Evolutionary conservation across 495 filamentous ascomycete genomes (phyloP), one percentile per base, ranked within the genome.

Genomic region (Rostrohypoxylon terebratum): DNA sequence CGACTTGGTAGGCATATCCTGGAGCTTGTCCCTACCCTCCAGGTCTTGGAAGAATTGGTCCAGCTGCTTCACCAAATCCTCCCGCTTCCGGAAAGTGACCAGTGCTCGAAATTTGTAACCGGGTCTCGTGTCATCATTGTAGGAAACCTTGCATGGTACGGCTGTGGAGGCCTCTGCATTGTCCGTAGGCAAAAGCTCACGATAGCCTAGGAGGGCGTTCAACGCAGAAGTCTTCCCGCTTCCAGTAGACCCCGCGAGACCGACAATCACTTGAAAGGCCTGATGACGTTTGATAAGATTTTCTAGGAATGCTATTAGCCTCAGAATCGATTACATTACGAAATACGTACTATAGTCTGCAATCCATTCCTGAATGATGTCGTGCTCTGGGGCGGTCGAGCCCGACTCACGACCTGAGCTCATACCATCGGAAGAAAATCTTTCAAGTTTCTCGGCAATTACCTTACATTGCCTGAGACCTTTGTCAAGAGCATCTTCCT

Each of bases 191-290:
- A 36, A 38, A 8, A 58, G 33, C 25, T 58, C 54, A 58, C 25
- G 9, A 28, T n/a, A 58, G 4, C 8, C 33, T 1, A 58, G 28
- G 13, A 58, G 33, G 1, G 54, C 54, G 10, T 58, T 58, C 11
- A 58, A 16, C 3, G 33, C 54, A 11, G 54, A 58, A 8, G 54
- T 58, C 5, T 58, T 58, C 1, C 54, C 54, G 16, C 54, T 58
- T n/a, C 54, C 54, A 33, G 54, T 58, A 16, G 54, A 8, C 0
- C 54, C 54, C 1, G 54, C 54, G n/a, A 58, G 33, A 5, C 54
- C 54, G 16, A 58, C 33, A 40, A 14, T n/a, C 16, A 58, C 33
- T 4, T 28, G 21, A 21, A 58, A 21, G 10, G n/a, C 16, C 6
- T 38, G 8, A 18, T 40, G 54, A 7, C 54, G 54, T 14, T 21